These are phyloP conservation scores for Rhizopogon sp. DNA, from an alignment of 768 basidiomycete species.

Conservation along the genomic window DNA sequence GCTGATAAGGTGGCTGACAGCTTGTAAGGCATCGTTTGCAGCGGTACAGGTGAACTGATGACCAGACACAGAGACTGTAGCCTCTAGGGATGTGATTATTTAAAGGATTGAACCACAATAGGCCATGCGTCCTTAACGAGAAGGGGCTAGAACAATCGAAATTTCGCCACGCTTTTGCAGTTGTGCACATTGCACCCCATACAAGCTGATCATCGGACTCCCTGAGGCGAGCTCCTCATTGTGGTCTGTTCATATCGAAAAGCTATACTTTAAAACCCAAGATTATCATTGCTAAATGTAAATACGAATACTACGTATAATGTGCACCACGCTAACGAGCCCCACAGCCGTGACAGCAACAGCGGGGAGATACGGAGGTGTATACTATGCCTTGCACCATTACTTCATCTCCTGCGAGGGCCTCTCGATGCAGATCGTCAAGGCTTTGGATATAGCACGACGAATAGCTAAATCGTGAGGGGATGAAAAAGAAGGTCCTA, in stretches of 20 bases:
- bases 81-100: background rate
- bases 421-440: conserved; percentile 45
- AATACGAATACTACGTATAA: conserved; percentile 20
- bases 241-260: no score
- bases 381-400: conserved; percentile 84
- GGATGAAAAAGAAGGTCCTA: conserved; percentile 22
- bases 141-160: conserved; percentile 4
- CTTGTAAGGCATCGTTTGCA: conserved; percentile 58
- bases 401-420: conserved; percentile 88
- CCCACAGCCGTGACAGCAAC: conserved; percentile 51
- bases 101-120: background rate
- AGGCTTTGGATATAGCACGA: conserved; percentile 26
- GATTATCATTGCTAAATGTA: no score
- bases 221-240: no score
- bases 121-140: background rate
- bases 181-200: background rate
- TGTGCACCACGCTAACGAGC: conserved; percentile 88
- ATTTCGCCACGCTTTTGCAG: background rate
- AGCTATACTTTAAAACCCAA: no score
- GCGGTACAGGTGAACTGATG: conserved; percentile 3
- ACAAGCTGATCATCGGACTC: no score
- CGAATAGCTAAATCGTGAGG: conserved; percentile 43
- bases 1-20: conserved; percentile 67
- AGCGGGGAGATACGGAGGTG: conserved; percentile 85
- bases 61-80: background rate